These are phyloP conservation scores for Talaromyces marneffei DNA, from an alignment of 2,329 filamentous ascomycete species.

Conservation along the genomic window DNA sequence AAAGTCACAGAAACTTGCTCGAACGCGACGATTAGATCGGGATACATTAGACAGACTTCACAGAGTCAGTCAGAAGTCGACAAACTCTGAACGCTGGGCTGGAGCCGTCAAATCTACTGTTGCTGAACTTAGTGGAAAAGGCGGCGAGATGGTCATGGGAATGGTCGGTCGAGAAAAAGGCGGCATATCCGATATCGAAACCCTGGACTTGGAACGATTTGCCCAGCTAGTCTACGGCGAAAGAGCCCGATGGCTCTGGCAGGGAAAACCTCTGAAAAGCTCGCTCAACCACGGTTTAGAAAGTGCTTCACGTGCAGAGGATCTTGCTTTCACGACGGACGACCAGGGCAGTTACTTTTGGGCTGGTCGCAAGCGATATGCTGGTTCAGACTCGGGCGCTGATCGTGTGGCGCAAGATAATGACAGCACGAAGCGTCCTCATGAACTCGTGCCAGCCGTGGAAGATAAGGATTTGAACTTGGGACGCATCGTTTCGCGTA, in stretches of 20 bases:
- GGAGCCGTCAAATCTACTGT: slow-evolving; percentile 94
- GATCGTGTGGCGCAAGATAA: slow-evolving; percentile 26
- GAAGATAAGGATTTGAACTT: slow-evolving; percentile 44
- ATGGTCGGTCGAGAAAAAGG: slow-evolving; percentile 86
- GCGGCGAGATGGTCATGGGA: slow-evolving; percentile 91
- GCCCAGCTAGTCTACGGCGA: slow-evolving; percentile 72
- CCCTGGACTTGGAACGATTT: slow-evolving; percentile 79
- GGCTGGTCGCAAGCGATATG: slow-evolving; percentile 36
- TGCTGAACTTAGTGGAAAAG: slow-evolving; percentile 86
- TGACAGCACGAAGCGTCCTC: slow-evolving; percentile 27
- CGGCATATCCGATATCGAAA: slow-evolving; percentile 88
- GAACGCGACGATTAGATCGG: slow-evolving; percentile 72
- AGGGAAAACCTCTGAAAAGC: slow-evolving; percentile 73
- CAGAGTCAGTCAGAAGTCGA: slow-evolving; percentile 79
- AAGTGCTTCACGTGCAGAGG: slow-evolving; percentile 29
- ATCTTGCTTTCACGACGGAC: slow-evolving; percentile 41
- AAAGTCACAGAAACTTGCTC: slow-evolving; percentile 74
- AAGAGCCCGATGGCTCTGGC: slow-evolving; percentile 88
- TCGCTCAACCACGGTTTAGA: slow-evolving; percentile 27
- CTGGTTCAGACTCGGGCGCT: slow-evolving; percentile 34
- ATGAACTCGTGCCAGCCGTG: slow-evolving; percentile 22
- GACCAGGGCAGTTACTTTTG: slow-evolving; percentile 43
- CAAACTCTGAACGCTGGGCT: slow-evolving; percentile 81
- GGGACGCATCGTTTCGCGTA: slow-evolving; percentile 67
- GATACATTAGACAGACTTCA: slow-evolving; percentile 77